Evolutionary conservation across 179 eudicot genomes (phyloP).

Genomic region (Pouteria campechiana): DNA sequence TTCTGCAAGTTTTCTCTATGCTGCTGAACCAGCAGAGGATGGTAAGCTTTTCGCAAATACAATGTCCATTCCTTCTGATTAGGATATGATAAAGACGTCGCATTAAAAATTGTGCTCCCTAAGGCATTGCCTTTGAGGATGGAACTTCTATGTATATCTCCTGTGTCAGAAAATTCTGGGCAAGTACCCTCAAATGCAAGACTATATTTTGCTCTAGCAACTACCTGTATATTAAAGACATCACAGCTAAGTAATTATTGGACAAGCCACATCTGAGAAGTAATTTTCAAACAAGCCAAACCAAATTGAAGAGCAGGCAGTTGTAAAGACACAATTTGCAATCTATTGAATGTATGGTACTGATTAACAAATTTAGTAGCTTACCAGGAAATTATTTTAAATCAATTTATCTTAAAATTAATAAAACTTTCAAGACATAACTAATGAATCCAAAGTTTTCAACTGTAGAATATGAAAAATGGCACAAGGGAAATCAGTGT

Average conservation of each 20-base stretch:
- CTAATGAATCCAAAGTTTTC: too few species aligned
- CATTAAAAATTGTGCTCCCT: conserved; percentile 7
- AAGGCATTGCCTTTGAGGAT: conserved; percentile 18
- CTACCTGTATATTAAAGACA: conserved; percentile 39
- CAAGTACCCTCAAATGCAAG: conserved; percentile 66
- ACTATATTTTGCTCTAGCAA: conserved; percentile 87
- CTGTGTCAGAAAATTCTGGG: conserved; percentile 56
- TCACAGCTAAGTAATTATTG: neutral
- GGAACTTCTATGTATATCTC: conserved; percentile 27
- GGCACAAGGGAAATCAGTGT: too few species aligned
- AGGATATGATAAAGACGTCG: conserved; percentile 18
- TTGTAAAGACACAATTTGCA: too few species aligned
- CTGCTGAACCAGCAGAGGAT: conserved; percentile 72
- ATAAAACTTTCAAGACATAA: too few species aligned
- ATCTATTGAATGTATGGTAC: too few species aligned
- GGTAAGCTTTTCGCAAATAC: conserved; percentile 70
- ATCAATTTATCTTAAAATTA: too few species aligned
- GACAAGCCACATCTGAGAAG: neutral
- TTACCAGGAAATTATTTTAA: too few species aligned
- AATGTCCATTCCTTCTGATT: conserved; percentile 56
- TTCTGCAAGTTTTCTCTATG: conserved; percentile 47
- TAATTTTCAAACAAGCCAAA: neutral
- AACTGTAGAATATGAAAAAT: too few species aligned
- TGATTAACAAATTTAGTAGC: too few species aligned
- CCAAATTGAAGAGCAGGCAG: too few species aligned